Evolutionary conservation across 2,329 filamentous ascomycete genomes (phyloP), one percentile per base, ranked within the genome.

Genomic region (Clonostachys sp.): DNA sequence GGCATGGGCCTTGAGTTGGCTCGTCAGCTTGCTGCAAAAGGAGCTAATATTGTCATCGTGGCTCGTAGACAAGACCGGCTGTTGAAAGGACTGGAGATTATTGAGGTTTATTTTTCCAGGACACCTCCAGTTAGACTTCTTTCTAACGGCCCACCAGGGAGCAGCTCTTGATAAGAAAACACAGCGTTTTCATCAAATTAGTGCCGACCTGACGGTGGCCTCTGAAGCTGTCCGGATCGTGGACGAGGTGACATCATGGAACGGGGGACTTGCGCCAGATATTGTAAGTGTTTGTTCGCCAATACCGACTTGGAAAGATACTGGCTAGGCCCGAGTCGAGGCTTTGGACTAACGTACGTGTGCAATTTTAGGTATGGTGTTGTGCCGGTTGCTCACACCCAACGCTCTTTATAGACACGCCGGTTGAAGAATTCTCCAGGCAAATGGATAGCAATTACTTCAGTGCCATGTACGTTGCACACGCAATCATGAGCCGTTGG

Each of bases 391-490:
- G 80, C 55, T 80, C 85, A 8, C 74, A 75, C 17, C 89, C 89
- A 0, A 75, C 78, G n/a, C 83, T 91, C 51, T 91, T 89, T 69
- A 64, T 85, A 50, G 85, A 91, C 49, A 78, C 78, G 4, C 73
- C 82, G 8, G 66, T 85, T 14, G 69, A 81, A 9, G 76, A 74
- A 12, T 70, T 87, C 50, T 76, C 82, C 30, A 71, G 75, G 56
- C 87, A 91, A 65, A 92, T 92, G 87, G 87, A 92, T 58, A 79
- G 88, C 51, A 89, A 94, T 64, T 94, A 87, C 71, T 92, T 84
- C 77, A 84, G 86, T 41, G 80, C 82, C 34, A 83, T 83, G 41
- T 90, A 91, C 64, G 86, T 91, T 63, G 85, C 88, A 34, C 87
- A 91, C 61, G 81, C 86, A 7, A 80, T 83, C 6, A 68, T 94